Conservation (phyloP, 768 basidiomycete genomes). For the Auriscalpium orientale region DNA sequence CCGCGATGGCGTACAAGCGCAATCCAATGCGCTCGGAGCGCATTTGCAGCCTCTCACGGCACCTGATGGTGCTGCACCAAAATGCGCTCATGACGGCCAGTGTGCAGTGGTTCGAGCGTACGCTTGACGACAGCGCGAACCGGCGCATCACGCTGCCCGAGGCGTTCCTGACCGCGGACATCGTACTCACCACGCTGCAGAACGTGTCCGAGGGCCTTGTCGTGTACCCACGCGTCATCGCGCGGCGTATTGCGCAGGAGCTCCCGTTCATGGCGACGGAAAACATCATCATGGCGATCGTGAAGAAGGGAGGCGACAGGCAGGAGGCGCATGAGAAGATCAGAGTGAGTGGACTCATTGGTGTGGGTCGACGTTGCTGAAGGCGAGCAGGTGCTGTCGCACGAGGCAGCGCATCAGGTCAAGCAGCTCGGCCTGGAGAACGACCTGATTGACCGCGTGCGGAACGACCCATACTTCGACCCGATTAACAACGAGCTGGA, state of each 20-base stretch:
- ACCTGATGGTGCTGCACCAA: conserved; percentile 93
- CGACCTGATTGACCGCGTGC: conserved; percentile 87
- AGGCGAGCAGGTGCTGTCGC: conserved; percentile 66
- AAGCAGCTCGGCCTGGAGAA: conserved; percentile 93
- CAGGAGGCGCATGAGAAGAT: conserved; percentile 98
- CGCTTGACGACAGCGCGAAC: conserved; percentile 96
- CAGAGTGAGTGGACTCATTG: conserved; percentile 40
- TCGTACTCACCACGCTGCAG: conserved; percentile 89
- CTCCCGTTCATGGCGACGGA: conserved; percentile 99
- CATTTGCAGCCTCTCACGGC: conserved; percentile 91
- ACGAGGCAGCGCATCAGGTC: conserved; percentile 90
- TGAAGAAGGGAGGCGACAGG: conserved; percentile 89
- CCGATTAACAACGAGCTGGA: conserved; percentile 80
- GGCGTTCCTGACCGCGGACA: conserved; percentile 95
- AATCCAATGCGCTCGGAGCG: conserved; percentile 99
- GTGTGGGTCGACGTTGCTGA: not conserved
- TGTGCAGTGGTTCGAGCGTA: conserved; percentile 98
- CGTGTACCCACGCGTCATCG: conserved; percentile 97
- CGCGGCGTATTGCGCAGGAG: conserved; percentile 85
- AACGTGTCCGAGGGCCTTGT: conserved; percentile 98
- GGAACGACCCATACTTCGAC: conserved; percentile 78
- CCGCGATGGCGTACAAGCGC: conserved; percentile 98
- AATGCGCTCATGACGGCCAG: conserved; percentile 92
- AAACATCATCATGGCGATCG: conserved; percentile 98
- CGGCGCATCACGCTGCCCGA: conserved; percentile 94